These are phyloP conservation scores for Colletotrichum aenigma DNA, from an alignment of 2,329 filamentous ascomycete genomes.

Conservation along the genomic window DNA sequence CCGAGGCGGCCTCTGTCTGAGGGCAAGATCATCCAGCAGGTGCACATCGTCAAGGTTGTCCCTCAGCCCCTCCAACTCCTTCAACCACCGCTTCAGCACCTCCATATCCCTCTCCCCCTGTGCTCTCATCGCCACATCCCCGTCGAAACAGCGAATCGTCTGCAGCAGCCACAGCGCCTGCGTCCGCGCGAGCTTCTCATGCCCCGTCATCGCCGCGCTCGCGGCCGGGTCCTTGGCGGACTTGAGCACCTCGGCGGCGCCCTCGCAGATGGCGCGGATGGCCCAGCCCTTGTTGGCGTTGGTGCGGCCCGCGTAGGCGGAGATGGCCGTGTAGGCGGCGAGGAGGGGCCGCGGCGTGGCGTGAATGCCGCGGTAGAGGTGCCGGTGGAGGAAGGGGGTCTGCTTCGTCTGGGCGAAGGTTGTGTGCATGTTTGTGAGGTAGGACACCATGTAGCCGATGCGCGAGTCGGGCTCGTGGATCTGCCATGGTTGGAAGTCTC, in stretches of 20 bases:
- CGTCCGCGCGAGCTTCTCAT: conserved; percentile 45
- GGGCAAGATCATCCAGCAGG: conserved; percentile 23
- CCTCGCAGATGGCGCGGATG: conserved; percentile 41
- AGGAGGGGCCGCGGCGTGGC: conserved; percentile 43
- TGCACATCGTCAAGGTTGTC: conserved; percentile 36
- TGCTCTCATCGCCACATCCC: conserved; percentile 42
- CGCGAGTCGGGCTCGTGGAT: conserved; percentile 39
- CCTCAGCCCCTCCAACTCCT: conserved; percentile 34
- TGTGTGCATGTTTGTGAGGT: conserved; percentile 34
- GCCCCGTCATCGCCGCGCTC: conserved; percentile 24
- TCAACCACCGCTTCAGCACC: conserved; percentile 40
- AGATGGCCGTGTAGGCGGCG: conserved; percentile 41
- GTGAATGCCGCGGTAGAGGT: conserved; percentile 39
- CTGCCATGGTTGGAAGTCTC: conserved; percentile 22
- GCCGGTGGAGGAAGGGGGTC: conserved; percentile 47
- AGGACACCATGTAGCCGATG: conserved; percentile 37
- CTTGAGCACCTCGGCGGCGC: conserved; percentile 37
- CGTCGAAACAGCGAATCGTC: conserved; percentile 47
- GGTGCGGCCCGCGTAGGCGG: conserved; percentile 41
- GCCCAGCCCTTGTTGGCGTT: conserved; percentile 42
- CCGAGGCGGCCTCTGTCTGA: conserved; percentile 37
- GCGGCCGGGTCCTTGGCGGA: background rate
- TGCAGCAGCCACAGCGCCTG: conserved; percentile 48
- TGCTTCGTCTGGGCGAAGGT: conserved; percentile 39
- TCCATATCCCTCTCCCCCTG: conserved; percentile 43